These are phyloP conservation scores for Spathaspora girioi DNA, from an alignment of 805 yeast genomes.

Conservation along the genomic window DNA sequence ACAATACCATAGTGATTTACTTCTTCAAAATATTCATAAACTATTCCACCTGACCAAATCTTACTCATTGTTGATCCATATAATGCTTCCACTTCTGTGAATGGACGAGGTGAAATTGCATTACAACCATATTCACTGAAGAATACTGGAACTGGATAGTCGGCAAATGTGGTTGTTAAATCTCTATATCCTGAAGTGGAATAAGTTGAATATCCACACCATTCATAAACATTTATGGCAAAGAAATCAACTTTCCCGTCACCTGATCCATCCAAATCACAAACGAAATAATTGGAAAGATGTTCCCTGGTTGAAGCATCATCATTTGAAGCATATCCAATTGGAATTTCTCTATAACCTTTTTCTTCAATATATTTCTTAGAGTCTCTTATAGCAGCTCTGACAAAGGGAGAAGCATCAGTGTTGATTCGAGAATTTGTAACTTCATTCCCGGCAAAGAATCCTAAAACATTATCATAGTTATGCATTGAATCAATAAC, in stretches of 20 bases:
- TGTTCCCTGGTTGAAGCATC: slow-evolving; percentile 26
- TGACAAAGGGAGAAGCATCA: slow-evolving; percentile 31
- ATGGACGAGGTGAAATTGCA: slow-evolving; percentile 31
- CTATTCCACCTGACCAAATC: slow-evolving; percentile 40
- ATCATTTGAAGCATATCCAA: slow-evolving; percentile 41
- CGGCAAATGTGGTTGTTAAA: slow-evolving; percentile 25
- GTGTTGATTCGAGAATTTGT: slow-evolving; percentile 23
- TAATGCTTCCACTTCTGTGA: slow-evolving; percentile 34
- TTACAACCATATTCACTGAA: slow-evolving; percentile 42
- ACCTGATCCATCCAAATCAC: slow-evolving; percentile 16
- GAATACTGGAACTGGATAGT: slow-evolving; percentile 32
- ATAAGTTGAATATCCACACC: slow-evolving; percentile 40
- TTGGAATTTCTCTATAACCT: slow-evolving; percentile 31
- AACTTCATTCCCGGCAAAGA: slow-evolving; percentile 42
- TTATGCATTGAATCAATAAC: slow-evolving; percentile 31
- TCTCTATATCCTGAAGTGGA: slow-evolving; percentile 35
- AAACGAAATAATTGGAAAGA: slow-evolving; percentile 28
- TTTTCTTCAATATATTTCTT: slow-evolving; percentile 23
- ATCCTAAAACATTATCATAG: slow-evolving; percentile 35
- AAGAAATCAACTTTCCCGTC: slow-evolving; percentile 26
- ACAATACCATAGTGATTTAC: slow-evolving; percentile 35
- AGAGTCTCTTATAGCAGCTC: slow-evolving; percentile 33
- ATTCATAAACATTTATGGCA: slow-evolving; percentile 37
- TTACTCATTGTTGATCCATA: slow-evolving; percentile 29
- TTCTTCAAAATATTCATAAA: slow-evolving; percentile 34